Base-by-base conservation (phyloP, 176 grass and related monocot species). In the Aegilops bicornis region DNA sequence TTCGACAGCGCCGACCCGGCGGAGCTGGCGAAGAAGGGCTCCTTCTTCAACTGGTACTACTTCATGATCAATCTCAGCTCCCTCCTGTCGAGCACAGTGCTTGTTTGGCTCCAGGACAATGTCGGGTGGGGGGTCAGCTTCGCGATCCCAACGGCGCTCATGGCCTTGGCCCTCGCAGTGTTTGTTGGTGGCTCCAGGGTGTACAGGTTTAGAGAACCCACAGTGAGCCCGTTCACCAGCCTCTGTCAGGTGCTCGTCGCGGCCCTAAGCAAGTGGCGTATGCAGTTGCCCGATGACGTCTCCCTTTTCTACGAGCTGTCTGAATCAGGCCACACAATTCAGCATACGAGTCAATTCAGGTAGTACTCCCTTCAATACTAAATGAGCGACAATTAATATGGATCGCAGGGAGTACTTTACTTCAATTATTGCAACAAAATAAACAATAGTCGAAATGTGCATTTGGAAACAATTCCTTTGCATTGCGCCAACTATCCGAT, bases 31-130 rank as follows among this genome's bases (percentile, higher is more conserved):
- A 83, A 70, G n/a, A 83, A 89, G 67, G 75, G 80, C 5, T 86
- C 90, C 75, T 92, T 89, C 80, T 92, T 92, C 71, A 88, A 79
- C 71, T 92, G 90, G 90, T 92, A 80, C 76, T 92, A 77, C 78
- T 86, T 86, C 74, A 7, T 77, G 27, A 68, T 86, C 68, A 92
- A 60, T 39, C 73, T 58, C 17, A 85, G 84, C 36, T 52, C 79
- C 14, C 60, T 92, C 5, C 56, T 88, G 6, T 92, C 87, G 1
- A 67, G 87, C 19, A 89, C 83, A 0, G 30, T 83, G 1, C 61
- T 92, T 11, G 87, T 92, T 9, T 92, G 90, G 90, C 43, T 87
- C 33, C 87, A 92, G 77, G 87, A 92, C 36, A 80, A 92, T 13
- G 43, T 86, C 42, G 80, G 83, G 6, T 92, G 90, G 80, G 76